Conservation (phyloP, 2,329 filamentous ascomycete genomes). For the Venturia nashicola region DNA sequence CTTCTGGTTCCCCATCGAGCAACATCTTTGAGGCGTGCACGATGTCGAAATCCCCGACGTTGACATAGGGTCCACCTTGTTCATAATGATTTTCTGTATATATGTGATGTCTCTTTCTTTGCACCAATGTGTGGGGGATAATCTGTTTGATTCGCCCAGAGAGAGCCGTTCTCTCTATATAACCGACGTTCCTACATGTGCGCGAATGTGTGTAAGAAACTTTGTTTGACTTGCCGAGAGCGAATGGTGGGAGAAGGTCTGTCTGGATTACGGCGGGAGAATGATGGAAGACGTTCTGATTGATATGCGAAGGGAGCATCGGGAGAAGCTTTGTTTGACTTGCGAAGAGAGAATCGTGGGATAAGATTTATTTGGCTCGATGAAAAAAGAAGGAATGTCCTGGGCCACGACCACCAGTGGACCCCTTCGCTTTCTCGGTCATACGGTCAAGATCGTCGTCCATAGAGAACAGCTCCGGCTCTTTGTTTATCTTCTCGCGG, state of each 20-base stretch:
- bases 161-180: no score
- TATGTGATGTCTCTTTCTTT: not conserved
- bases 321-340: slow-evolving; percentile 17
- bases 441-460: slow-evolving; percentile 18
- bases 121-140: slow-evolving; percentile 15
- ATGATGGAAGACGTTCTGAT: not conserved
- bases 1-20: no score
- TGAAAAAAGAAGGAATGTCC: slow-evolving; percentile 13
- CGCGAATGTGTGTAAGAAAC: slow-evolving; percentile 16
- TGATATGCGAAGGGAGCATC: not conserved
- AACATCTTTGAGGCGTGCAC: no score
- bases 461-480: slow-evolving; percentile 30
- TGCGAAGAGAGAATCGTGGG: not conserved
- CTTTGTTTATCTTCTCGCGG: slow-evolving; percentile 28
- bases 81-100: not conserved
- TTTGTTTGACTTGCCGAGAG: slow-evolving; percentile 9
- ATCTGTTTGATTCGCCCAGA: slow-evolving; percentile 11
- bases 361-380: no score
- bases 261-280: no score
- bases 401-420: slow-evolving; percentile 23
- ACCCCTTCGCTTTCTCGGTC: slow-evolving; percentile 19
- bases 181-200: not conserved
- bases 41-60: no score
- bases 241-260: no score
- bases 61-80: not conserved